Conservation (phyloP, 306 rosid genomes). For the Citrullus amarus region DNA sequence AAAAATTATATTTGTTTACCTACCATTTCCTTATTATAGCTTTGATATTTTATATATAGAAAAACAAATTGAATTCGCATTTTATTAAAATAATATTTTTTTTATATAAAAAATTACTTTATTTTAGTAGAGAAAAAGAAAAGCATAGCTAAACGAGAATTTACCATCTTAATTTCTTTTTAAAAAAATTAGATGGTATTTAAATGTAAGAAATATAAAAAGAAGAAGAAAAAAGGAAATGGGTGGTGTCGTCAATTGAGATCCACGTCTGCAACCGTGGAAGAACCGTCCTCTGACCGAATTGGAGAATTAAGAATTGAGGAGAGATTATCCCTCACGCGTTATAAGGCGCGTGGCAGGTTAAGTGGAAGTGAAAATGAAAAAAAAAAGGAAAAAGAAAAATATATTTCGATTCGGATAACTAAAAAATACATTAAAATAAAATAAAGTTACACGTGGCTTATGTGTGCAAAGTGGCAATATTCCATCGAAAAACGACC, state of each 20-base stretch:
- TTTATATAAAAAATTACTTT: too few species aligned
- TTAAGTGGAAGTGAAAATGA: neutral
- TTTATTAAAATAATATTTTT: too few species aligned
- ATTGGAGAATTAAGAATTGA: neutral
- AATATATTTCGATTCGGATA: neutral
- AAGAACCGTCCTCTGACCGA: neutral
- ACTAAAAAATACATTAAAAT: constrained; percentile 2
- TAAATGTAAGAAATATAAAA: too few species aligned
- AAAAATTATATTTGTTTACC: too few species aligned
- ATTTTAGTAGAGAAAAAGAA: too few species aligned
- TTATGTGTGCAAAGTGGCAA: constrained; percentile 18
- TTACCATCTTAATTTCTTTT: too few species aligned
- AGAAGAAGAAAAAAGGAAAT: neutral
- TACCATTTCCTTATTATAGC: too few species aligned
- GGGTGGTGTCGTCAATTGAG: neutral
- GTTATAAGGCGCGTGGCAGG: neutral
- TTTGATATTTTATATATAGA: too few species aligned
- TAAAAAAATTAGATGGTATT: too few species aligned
- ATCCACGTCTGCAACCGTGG: neutral
- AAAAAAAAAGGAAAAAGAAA: neutral
- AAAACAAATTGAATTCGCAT: too few species aligned
- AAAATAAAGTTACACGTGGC: constrained; percentile 23
- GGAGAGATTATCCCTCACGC: constrained; percentile 1
- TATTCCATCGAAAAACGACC: constrained; percentile 23
- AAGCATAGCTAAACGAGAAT: too few species aligned